Base-by-base conservation (phyloP, 2,329 filamentous ascomycete genomes). In the Alternaria alternata region DNA sequence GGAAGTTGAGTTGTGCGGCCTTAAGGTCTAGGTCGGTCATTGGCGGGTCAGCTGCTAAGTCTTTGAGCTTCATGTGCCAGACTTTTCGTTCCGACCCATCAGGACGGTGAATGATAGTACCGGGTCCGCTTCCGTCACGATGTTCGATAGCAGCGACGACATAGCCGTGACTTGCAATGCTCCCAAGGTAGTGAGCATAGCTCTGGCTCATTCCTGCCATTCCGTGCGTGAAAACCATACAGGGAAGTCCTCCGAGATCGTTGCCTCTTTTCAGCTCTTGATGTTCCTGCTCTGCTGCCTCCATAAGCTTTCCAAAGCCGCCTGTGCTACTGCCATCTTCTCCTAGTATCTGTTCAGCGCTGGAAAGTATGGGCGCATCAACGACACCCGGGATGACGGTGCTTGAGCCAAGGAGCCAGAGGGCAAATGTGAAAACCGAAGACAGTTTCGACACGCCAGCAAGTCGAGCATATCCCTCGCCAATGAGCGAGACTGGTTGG, bases 91-190 rank as follows among this genome's bases (percentile, higher is more conserved):
- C 68, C 0, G 57, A 69, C 4, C 72, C 75, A 34, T 79, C 68
- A 1, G 68, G 55, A 36, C 66, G 69, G 65, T 80, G 79, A 36
- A 83, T 72, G n/a, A 80, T 70, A 0, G 75, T 78, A 4, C 80
- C 81, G 6, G 81, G 81, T 3, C 80, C 80, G 55, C 80, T 82
- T 12, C 81, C 81, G 64, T 83, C 81, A 43, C 81, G 71, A 59
- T 83, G 81, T 66, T 83, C 81, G 16, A 83, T 75, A 2, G 81
- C 81, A 16, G 80, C 81, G 7, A 83, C 80, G 11, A 83, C 68
- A 44, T 78, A 79, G 8, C 81, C 81, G 47, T 81, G 74, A 43
- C 80, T 81, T 12, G 81, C 81, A 30, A 83, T 75, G 57, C 81
- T 81, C 12, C 79, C 81, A 16, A 81, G 77, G 60, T 80, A 82